Evolutionary conservation across 2,329 filamentous ascomycete species (phyloP).

Genomic region (Geoglossum cookeanum): DNA sequence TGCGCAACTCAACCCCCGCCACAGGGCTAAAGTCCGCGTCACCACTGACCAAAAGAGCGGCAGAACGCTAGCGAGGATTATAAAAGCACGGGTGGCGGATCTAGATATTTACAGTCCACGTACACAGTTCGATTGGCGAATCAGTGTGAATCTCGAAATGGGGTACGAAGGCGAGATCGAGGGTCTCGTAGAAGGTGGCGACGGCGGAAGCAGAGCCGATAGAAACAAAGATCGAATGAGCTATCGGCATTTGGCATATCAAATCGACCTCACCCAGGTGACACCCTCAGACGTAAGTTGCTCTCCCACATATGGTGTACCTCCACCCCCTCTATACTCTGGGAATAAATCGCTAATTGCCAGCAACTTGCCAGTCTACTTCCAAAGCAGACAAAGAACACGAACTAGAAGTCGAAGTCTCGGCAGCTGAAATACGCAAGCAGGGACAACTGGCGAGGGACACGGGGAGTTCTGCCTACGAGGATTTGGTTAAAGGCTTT

Average conservation of each 20-base stretch:
- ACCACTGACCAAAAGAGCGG: slow-evolving; percentile 57
- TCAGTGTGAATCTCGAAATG: slow-evolving; percentile 92
- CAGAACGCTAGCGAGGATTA: slow-evolving; percentile 58
- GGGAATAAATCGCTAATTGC: background rate
- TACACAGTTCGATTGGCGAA: slow-evolving; percentile 68
- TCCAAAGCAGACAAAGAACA: slow-evolving; percentile 41
- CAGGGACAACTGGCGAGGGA: slow-evolving; percentile 40
- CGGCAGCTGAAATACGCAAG: slow-evolving; percentile 41
- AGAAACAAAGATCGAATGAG: slow-evolving; percentile 80
- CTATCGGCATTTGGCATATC: slow-evolving; percentile 73
- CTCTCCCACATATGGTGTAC: background rate
- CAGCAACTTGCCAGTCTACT: background rate
- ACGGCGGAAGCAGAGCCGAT: slow-evolving; percentile 28
- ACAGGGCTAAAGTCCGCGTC: slow-evolving; percentile 47
- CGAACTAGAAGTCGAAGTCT: slow-evolving; percentile 63
- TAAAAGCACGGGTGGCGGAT: slow-evolving; percentile 78
- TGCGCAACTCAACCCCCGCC: slow-evolving; percentile 37
- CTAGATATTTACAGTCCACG: slow-evolving; percentile 70
- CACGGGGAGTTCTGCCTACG: slow-evolving; percentile 38
- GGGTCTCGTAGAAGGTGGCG: slow-evolving; percentile 25
- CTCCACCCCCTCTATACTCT: background rate
- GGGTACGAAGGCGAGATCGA: slow-evolving; percentile 53
- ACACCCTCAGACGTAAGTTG: slow-evolving; percentile 30
- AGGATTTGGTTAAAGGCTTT: slow-evolving; percentile 51
- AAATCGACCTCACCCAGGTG: slow-evolving; percentile 87